Evolutionary conservation across 2,329 filamentous ascomycete genomes (phyloP).

Genomic region (Colletotrichum musicola): DNA sequence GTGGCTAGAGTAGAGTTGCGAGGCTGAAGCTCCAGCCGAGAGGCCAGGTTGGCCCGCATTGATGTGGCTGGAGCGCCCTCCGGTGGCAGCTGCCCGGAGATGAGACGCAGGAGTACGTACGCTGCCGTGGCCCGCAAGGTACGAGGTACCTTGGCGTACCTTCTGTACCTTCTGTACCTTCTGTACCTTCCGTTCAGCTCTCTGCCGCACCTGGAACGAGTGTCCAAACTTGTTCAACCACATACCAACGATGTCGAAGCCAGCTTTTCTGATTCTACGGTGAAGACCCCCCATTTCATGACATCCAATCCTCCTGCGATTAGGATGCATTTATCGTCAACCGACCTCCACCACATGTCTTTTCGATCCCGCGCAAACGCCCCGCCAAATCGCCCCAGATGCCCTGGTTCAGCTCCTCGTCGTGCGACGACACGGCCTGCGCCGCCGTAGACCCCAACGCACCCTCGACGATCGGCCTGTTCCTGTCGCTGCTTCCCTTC

Average conservation of each 20-base stretch:
- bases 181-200: not conserved
- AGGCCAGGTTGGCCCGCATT: not conserved
- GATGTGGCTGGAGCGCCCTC: slow-evolving; percentile 27
- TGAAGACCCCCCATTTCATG: slow-evolving; percentile 2
- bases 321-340: slow-evolving; percentile 19
- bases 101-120: not conserved
- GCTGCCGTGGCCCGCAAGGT: too few relatives aligned
- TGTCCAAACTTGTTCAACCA: slow-evolving; percentile 21
- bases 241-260: slow-evolving; percentile 33
- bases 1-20: not conserved
- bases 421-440: slow-evolving; percentile 72
- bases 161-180: too few relatives aligned
- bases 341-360: slow-evolving; percentile 30
- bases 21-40: slow-evolving; percentile 22
- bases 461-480: slow-evolving; percentile 56
- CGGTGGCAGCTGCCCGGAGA: slow-evolving; percentile 9
- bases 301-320: not conserved
- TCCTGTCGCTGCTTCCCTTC: slow-evolving; percentile 77
- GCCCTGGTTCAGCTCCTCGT: slow-evolving; percentile 48
- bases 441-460: slow-evolving; percentile 57
- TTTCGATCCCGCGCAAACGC: slow-evolving; percentile 21
- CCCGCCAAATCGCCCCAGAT: slow-evolving; percentile 34
- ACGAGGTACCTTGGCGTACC: not conserved
- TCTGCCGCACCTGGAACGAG: slow-evolving; percentile 16
- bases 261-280: slow-evolving; percentile 18